These are phyloP conservation scores for Dendrobium huoshanense DNA, from an alignment of 106 monocot species.

Conservation along the genomic window DNA sequence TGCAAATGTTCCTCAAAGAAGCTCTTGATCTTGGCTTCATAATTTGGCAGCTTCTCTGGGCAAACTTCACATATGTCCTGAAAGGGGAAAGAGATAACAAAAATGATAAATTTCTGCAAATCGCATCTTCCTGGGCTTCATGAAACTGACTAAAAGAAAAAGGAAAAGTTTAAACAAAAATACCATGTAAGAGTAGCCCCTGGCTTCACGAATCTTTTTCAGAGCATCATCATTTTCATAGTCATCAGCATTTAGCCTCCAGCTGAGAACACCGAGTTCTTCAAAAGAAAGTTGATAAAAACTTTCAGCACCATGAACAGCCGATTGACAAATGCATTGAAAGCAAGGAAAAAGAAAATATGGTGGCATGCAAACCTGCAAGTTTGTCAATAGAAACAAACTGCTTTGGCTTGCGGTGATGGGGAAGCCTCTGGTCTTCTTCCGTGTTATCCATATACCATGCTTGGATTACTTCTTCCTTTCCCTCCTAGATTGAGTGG, in stretches of 20 bases:
- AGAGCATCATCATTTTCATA: constrained; percentile 71
- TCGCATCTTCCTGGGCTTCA: not conserved
- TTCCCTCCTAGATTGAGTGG: constrained; percentile 48
- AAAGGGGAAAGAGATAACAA: constrained; percentile 3
- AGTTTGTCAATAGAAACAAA: constrained; percentile 71
- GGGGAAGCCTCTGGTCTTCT: constrained; percentile 93
- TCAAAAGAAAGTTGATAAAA: constrained; percentile 7
- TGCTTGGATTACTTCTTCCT: constrained; percentile 76
- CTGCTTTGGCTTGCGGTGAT: constrained; percentile 84
- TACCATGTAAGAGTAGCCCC: constrained; percentile 89
- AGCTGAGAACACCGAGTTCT: constrained; percentile 88
- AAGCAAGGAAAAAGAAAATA: constrained; percentile 6
- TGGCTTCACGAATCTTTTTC: constrained; percentile 80
- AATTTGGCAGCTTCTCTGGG: constrained; percentile 87
- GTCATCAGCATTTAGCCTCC: constrained; percentile 64
- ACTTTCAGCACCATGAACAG: not conserved
- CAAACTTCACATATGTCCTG: constrained; percentile 90
- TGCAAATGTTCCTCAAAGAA: constrained; percentile 98
- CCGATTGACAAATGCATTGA: not conserved
- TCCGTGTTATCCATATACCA: constrained; percentile 97
- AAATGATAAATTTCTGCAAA: not conserved
- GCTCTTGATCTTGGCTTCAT: constrained; percentile 78
- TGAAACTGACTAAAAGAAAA: not conserved
- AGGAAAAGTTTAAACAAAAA: constrained; percentile 6
- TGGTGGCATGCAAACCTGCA: constrained; percentile 29